Base-by-base conservation (phyloP, 2,329 filamentous ascomycete genomes). In the Chrysosporium queenslandicum region DNA sequence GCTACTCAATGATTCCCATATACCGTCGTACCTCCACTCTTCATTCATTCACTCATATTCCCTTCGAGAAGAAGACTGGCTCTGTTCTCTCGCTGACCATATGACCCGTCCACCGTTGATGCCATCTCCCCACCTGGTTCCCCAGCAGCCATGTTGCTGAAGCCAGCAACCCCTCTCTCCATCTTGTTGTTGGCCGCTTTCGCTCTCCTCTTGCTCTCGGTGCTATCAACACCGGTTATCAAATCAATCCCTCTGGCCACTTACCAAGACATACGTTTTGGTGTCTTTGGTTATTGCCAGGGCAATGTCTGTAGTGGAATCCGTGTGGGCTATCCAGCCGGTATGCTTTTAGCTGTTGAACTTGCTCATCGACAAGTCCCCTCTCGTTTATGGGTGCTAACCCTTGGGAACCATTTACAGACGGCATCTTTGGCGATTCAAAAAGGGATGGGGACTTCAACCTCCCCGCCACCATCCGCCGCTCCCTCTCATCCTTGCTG, bases 211-310 rank as follows among this genome's bases (percentile, higher is more conserved):
- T 75, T 97, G 43, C 76, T 98, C 36, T 87, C 89, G 43, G 87
- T 90, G 36, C 73, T 98, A n/a, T 95, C 91, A 1, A 90, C 88
- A 0, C 92, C 92, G 16, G 82, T 98, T 60, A 85, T 97, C 65
- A 82, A 85, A 64, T 78, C 77, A 23, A 94, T 98, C 43, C 87
- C 89, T 8, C 76, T 98, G 39, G 90, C 86, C 34, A 82, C 80
- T 49, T 91, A 83, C 64, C 72, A 83, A 39, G 82, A 84, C 61
- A 80, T 87, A 60, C 83, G 82, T 59, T 96, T 94, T 74, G 92
- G 92, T 46, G 90, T 97, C 46, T 91, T 97, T 73, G 92, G 92
- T 23, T 94, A 81, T 63, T 98, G 92, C 70, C 76, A 81, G 58
- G 74, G 71, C 36, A 68, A 66, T 56, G 64, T 70, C 54, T 97